phyloP scores from a whole-genome alignment of 1,139 yeast species.

The Suhomyces chickasaworum region DNA sequence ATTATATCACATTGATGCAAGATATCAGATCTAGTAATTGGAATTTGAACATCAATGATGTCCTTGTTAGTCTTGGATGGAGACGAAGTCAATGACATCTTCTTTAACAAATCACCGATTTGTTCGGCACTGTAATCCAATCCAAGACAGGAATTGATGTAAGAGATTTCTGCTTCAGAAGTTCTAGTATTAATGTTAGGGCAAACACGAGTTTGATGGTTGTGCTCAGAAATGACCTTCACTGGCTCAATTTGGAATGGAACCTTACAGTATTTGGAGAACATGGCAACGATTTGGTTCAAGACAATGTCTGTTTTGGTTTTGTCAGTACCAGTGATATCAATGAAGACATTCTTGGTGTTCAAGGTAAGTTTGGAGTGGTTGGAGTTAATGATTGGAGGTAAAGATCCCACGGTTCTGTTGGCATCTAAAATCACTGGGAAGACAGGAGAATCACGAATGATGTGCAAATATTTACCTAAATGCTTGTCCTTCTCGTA shows the following conservation, averaged over 20 bases:
- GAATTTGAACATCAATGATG: slow-evolving; percentile 70
- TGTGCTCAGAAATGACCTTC: slow-evolving; percentile 79
- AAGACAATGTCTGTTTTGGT: slow-evolving; percentile 91
- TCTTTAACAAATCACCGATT: slow-evolving; percentile 66
- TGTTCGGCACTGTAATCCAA: slow-evolving; percentile 68
- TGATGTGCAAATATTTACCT: slow-evolving; percentile 85
- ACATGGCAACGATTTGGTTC: slow-evolving; percentile 93
- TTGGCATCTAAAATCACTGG: slow-evolving; percentile 86
- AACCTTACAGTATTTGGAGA: slow-evolving; percentile 77
- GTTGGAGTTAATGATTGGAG: slow-evolving; percentile 95
- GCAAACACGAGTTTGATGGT: slow-evolving; percentile 70
- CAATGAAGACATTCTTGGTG: slow-evolving; percentile 88
- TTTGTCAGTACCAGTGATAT: slow-evolving; percentile 92
- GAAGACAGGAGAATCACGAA: slow-evolving; percentile 83
- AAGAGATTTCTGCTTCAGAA: slow-evolving; percentile 74
- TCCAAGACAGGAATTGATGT: slow-evolving; percentile 92
- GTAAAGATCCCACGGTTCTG: slow-evolving; percentile 83
- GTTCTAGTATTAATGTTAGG: slow-evolving; percentile 73
- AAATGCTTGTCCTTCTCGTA: slow-evolving; percentile 89
- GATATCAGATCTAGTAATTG: slow-evolving; percentile 93
- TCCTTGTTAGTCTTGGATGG: slow-evolving; percentile 53
- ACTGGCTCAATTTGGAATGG: slow-evolving; percentile 89
- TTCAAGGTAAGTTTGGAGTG: slow-evolving; percentile 83
- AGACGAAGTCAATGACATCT: slow-evolving; percentile 77
- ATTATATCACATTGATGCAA: slow-evolving; percentile 97